Percentiles rank a stretch among this genome's conserved stretches.
These are phyloP conservation scores for Macrotyloma uniflorum DNA, from an alignment of 306 rosid genomes.

Conservation along the genomic window DNA sequence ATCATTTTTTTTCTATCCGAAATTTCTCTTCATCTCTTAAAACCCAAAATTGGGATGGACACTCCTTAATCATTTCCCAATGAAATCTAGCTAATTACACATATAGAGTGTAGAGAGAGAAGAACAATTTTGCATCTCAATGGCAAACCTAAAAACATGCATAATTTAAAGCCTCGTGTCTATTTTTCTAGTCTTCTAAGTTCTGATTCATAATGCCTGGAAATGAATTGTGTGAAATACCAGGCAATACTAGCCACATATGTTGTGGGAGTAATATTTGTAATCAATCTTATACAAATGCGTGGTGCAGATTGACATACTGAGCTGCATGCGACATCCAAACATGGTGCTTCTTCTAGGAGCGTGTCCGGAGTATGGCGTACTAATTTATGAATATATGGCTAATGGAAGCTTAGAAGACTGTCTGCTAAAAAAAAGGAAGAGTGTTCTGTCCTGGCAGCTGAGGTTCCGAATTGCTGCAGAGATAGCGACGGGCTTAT, in stretches of 20 bases:
- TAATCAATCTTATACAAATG: background rate
- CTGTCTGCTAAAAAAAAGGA: conserved; percentile 58
- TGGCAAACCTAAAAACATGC: background rate
- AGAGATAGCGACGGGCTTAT: conserved; percentile 79
- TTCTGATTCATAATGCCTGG: background rate
- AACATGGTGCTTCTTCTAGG: conserved; percentile 98
- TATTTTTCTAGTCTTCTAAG: background rate
- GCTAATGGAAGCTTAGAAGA: conserved; percentile 95
- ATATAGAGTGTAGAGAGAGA: background rate
- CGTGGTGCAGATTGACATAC: conserved; percentile 74
- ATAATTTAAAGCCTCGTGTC: background rate
- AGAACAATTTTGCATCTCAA: background rate
- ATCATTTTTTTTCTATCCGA: background rate
- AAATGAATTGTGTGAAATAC: background rate
- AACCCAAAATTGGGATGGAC: background rate
- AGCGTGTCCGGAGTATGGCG: conserved; percentile 93
- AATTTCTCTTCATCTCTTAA: background rate
- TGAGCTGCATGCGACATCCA: conserved; percentile 96
- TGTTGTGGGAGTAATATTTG: background rate
- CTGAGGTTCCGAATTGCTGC: conserved; percentile 81
- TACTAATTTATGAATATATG: conserved; percentile 85
- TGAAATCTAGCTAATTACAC: background rate
- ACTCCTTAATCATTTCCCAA: background rate
- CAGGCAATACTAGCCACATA: background rate
- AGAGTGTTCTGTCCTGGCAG: conserved; percentile 65